A percentile compares a stretch with the other conserved stretches of the same genome.
Conservation (phyloP, 1,139 yeast genomes). For the Komagataea norvegica region DNA sequence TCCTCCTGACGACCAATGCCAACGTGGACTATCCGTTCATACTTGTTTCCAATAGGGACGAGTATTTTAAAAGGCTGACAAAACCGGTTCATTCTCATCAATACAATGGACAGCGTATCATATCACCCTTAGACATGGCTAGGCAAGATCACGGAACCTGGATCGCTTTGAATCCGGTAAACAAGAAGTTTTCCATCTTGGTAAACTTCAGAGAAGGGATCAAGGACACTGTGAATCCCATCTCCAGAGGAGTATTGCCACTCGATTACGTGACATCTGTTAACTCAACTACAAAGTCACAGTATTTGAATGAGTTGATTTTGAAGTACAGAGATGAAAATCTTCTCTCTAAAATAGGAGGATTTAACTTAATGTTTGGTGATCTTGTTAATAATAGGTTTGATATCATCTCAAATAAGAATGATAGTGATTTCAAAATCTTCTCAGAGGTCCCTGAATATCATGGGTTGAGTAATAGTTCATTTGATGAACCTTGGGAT, state of each 20-base stretch:
- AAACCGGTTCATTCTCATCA: conserved; percentile 51
- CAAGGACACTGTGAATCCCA: conserved; percentile 24
- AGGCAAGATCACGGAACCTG: conserved; percentile 83
- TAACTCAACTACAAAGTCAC: conserved; percentile 33
- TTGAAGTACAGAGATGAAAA: conserved; percentile 30
- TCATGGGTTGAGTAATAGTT: conserved; percentile 62
- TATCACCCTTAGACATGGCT: conserved; percentile 76
- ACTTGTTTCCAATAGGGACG: conserved; percentile 81
- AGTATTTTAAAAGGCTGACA: conserved; percentile 71
- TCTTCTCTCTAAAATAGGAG: conserved; percentile 56
- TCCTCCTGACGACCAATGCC: conserved; percentile 52
- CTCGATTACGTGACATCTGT: conserved; percentile 45
- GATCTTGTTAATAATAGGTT: conserved; percentile 40
- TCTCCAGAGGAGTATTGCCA: conserved; percentile 75
- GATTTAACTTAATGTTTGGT: conserved; percentile 81
- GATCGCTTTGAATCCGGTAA: conserved; percentile 63
- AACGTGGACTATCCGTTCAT: conserved; percentile 68
- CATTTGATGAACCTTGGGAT: conserved; percentile 64
- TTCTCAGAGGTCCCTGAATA: conserved; percentile 31
- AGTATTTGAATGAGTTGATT: conserved; percentile 42
- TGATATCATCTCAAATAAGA: conserved; percentile 45
- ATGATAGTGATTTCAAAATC: conserved; percentile 29
- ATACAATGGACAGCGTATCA: conserved; percentile 34
- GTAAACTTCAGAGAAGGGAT: conserved; percentile 59
- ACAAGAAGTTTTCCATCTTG: conserved; percentile 66